Evolutionary conservation across 2,329 filamentous ascomycete species (phyloP), one percentile per base, ranked within the genome.

Genomic region (Aspergillus neoniger): DNA sequence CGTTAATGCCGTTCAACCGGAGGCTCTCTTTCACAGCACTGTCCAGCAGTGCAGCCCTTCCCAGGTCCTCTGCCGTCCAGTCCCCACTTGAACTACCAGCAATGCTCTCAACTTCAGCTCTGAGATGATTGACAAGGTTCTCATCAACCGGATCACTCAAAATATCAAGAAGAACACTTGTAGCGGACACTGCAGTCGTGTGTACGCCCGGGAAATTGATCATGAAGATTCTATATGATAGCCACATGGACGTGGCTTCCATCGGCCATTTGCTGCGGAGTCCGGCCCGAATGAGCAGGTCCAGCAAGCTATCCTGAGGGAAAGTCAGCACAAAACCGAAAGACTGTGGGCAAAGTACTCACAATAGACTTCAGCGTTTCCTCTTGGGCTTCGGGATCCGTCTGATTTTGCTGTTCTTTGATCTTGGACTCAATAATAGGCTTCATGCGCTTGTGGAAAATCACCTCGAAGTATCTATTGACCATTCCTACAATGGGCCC

Each of bases 151-250:
- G 41, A 44, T 54, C 48, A 12, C 61, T 63, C 10, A 61, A 25
- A 17, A 63, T 63, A 23, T 63, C 61, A 3, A 63, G 58, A 10
- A 63, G 55, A 14, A 59, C 52, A 36, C 61, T 63, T 30, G 61
- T 58, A 12, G 59, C 59, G 21, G 61, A 63, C 15, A 63, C 60
- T 7, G 58, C 61, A 39, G 58, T 63, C 4, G 61, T 63, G 39
- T 63, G 61, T n/a, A 63, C 61, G 9, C 61, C 61, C 39, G 61
- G 58, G 41, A 63, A 63, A 52, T 63, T 63, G 39, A 63, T 58
- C 61, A 63, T 63, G 47, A 63, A 63, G 44, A 63, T 53, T 12
- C 61, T 28, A 28, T 63, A 63, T 5, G 61, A 59, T 15, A 63
- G 36, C 61, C 61, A 63, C 61, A 63, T 63, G 4, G 61, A 58